A percentile compares a stretch with the other conserved stretches of the same genome.
Conservation (phyloP, 768 basidiomycete genomes). For the Hydnomerulius pinastri region DNA sequence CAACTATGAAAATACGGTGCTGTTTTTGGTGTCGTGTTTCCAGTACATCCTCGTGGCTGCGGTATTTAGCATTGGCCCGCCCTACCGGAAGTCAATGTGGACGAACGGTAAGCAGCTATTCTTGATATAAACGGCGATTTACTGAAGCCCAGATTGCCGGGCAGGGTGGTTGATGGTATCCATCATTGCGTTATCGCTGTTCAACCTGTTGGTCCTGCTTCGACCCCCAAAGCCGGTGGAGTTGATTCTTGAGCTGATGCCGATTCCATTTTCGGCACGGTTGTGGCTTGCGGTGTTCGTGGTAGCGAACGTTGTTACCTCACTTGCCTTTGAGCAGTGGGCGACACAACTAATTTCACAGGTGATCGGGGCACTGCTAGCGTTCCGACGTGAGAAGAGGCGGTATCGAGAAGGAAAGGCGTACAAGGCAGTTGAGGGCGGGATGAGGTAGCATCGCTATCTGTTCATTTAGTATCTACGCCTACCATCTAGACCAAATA, state of each 20-base stretch:
- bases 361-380: constrained; percentile 49
- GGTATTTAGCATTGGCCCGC: constrained; percentile 97
- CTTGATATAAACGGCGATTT: background rate
- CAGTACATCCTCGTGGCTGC: constrained; percentile 97
- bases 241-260: constrained; percentile 73
- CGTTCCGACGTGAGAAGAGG: constrained; percentile 43
- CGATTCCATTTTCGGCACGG: constrained; percentile 68
- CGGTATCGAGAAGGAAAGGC: constrained; percentile 66
- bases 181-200: constrained; percentile 61
- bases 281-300: constrained; percentile 68
- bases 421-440: constrained; percentile 86
- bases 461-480: background rate
- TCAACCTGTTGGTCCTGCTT: constrained; percentile 80
- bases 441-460: constrained; percentile 44
- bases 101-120: constrained; percentile 72
- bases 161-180: constrained; percentile 83
- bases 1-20: constrained; percentile 89
- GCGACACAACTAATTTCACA: constrained; percentile 57
- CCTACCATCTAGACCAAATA: too few relatives aligned
- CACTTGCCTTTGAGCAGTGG: constrained; percentile 79
- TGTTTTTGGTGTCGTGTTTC: constrained; percentile 96
- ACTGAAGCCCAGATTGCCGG: background rate
- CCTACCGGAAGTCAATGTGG: constrained; percentile 93
- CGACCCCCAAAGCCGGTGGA: constrained; percentile 61
- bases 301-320: constrained; percentile 67